Percentiles rank a stretch among this genome's conserved stretches.
Conservation (phyloP, 805 yeast genomes). For the Geotrichum ghanense region DNA sequence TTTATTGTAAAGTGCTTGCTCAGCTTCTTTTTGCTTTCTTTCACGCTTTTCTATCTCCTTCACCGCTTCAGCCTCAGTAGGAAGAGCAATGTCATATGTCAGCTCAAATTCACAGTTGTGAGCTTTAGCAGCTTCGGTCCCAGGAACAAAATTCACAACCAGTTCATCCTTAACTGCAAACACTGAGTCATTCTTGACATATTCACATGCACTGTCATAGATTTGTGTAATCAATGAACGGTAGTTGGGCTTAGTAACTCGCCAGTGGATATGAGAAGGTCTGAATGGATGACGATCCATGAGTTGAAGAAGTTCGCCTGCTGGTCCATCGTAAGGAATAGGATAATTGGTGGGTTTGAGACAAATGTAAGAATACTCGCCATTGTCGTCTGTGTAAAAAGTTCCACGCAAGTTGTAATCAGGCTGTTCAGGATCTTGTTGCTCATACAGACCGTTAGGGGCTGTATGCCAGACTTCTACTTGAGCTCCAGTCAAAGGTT, state of each 20-base stretch:
- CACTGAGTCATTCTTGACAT: conserved; percentile 26
- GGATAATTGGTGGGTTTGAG: conserved; percentile 29
- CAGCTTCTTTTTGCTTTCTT: no score
- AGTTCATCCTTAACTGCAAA: conserved; percentile 27
- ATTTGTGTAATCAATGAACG: conserved; percentile 26
- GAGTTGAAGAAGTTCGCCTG: conserved; percentile 23
- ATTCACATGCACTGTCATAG: conserved; percentile 24
- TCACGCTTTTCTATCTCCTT: no score
- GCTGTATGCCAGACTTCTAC: conserved; percentile 31
- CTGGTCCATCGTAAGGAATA: conserved; percentile 32
- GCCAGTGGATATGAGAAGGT: conserved; percentile 28
- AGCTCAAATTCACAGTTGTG: no score
- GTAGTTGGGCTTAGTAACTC: conserved; percentile 19
- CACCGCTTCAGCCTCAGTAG: no score
- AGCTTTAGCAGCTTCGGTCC: no score
- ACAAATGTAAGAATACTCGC: conserved; percentile 22
- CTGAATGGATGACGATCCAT: conserved; percentile 30
- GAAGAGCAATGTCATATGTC: no score
- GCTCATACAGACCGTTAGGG: conserved; percentile 28
- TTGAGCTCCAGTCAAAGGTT: conserved; percentile 22
- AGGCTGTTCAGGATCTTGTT: conserved; percentile 25
- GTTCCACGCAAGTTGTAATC: conserved; percentile 29
- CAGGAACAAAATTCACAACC: no score
- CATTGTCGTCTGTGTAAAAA: conserved; percentile 20
- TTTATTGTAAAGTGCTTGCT: no score